Base-by-base conservation (phyloP, 2,329 filamentous ascomycete species). In the Botrytis paeoniae region DNA sequence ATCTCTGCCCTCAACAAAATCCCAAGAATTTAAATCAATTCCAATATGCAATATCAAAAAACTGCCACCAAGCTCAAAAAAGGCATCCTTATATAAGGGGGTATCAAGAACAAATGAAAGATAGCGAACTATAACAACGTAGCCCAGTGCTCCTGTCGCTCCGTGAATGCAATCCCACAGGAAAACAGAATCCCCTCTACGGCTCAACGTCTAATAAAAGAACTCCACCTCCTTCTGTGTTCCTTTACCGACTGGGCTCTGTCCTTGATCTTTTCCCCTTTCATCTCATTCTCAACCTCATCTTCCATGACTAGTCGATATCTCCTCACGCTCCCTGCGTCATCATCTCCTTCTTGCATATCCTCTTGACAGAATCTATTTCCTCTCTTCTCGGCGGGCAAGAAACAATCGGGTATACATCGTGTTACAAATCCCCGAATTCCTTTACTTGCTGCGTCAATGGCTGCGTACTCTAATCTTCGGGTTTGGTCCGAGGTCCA, bases 401-500 rank as follows among this genome's bases (percentile, higher is more conserved):
- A 81, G 72, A 91, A 86, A 80, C 89, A 91, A 74, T 89, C 87
- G 0, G 89, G 89, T 5, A 91, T 83, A 12, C 91, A 76, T 87
- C 85, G 84, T 79, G 86, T 83, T 48, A 90, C 78, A 86, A 89
- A 91, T 20, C 89, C 89, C 75, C 86, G 86, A 43, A 91, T 83
- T 7, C 89, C 89, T 2, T 85, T 84, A 51, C 85, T 86, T 2
- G 89, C 88, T 0, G 89, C 88, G 68, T 91, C 89, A 59, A 91
- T 91, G 72, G 89, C 89, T 0, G 89, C 89, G 77, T 91, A 91
- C 82, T 91, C 89, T 5, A 90, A 83, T 18, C 88, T 84, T 5
- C 89, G 85, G 0, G 89, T 91, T 70, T 84, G 84, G 78, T 91
- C 88, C 77, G 88, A 90, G 1, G 89, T 91, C 89, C 89, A 91